Conservation (phyloP, 768 basidiomycete genomes). For the Collybia mongolica region DNA sequence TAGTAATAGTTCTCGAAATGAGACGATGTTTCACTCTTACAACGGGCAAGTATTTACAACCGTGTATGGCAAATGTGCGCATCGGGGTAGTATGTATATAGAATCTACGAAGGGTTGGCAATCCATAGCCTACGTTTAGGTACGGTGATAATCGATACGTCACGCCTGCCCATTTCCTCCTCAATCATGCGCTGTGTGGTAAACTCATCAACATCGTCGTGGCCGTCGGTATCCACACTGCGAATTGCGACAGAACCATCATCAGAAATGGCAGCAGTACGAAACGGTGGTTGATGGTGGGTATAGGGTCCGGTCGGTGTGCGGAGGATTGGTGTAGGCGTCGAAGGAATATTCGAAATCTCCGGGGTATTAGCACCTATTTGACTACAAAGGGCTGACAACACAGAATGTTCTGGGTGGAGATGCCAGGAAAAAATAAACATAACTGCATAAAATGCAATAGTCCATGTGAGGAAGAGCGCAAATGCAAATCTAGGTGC, state of each 20-base stretch:
- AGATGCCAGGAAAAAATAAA: conserved; percentile 57
- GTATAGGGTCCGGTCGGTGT: conserved; percentile 62
- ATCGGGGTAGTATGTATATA: conserved; percentile 1
- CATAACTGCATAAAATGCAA: conserved; percentile 55
- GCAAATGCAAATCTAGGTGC: conserved; percentile 57
- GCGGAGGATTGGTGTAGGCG: conserved; percentile 40
- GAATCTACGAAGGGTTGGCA: conserved; percentile 57
- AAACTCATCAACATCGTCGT: conserved; percentile 75
- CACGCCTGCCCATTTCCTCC: conserved; percentile 77
- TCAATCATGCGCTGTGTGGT: conserved; percentile 73
- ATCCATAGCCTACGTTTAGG: conserved; percentile 77
- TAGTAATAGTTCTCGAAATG: too few relatives aligned
- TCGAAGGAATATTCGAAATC: conserved; percentile 26
- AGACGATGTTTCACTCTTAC: too few relatives aligned
- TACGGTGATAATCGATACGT: conserved; percentile 79
- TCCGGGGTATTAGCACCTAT: conserved; percentile 25
- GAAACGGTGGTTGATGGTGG: conserved; percentile 67
- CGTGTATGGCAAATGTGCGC: too few relatives aligned
- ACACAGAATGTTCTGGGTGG: conserved; percentile 53
- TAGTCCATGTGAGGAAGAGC: conserved; percentile 62
- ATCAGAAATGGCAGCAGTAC: conserved; percentile 41
- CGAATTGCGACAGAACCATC: conserved; percentile 38
- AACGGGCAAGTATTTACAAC: neutral
- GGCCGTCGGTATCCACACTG: conserved; percentile 54
- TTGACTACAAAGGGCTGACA: conserved; percentile 47